Evolutionary conservation across 2,329 filamentous ascomycete species (phyloP).

Genomic region (Leptodontidium sp.): DNA sequence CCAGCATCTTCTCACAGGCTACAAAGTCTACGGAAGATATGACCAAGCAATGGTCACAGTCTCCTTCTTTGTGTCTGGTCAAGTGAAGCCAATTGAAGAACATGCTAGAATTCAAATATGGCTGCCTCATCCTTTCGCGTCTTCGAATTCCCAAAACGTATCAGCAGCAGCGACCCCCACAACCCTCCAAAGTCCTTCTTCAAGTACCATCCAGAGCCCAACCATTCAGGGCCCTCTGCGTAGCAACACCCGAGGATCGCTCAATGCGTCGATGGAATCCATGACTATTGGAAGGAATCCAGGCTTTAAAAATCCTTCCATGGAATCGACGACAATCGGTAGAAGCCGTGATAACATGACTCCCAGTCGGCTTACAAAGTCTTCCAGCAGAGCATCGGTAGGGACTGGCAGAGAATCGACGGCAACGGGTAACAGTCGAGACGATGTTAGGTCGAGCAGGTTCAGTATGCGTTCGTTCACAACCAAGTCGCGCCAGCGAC

Average conservation of each 20-base stretch:
- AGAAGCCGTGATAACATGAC: constrained; percentile 1
- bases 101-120: constrained; percentile 27
- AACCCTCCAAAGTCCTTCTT: not conserved
- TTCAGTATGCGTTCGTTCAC: constrained; percentile 11
- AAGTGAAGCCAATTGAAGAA: constrained; percentile 20
- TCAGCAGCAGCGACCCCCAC: not conserved
- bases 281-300: constrained; percentile 4
- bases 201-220: constrained; percentile 6
- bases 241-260: not conserved
- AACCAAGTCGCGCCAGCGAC: not conserved
- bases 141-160: not conserved
- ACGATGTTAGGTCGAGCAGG: not conserved
- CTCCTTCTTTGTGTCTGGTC: constrained; percentile 24
- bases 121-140: constrained; percentile 1
- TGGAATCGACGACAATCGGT: not conserved
- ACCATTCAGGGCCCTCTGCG: not conserved
- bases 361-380: not conserved
- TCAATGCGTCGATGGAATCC: constrained; percentile 6
- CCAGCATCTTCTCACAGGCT: constrained; percentile 30
- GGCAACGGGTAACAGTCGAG: not conserved
- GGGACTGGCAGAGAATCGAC: not conserved
- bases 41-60: constrained; percentile 32
- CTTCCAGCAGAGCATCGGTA: not conserved
- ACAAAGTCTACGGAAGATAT: constrained; percentile 29
- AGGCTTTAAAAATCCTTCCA: not conserved